phyloP scores from a whole-genome alignment of 192 early-diverging fungal genomes.

The Kappamyces sp. region DNA sequence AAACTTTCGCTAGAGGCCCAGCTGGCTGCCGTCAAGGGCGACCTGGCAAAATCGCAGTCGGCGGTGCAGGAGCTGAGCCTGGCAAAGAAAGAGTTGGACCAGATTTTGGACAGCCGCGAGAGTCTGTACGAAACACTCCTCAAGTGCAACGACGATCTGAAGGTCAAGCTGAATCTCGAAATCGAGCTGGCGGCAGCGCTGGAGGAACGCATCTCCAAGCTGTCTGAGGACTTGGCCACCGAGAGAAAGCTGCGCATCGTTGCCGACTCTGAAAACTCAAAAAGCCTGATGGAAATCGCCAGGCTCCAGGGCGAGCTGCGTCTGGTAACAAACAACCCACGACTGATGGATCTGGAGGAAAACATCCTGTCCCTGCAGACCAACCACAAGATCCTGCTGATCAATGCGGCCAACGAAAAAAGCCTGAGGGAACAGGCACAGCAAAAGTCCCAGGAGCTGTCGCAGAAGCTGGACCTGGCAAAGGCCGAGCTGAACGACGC shows the following conservation, averaged over 20 bases:
- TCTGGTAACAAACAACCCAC: slow-evolving; percentile 5
- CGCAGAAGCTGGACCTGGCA: neutral
- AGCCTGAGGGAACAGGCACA: too few species aligned
- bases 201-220: neutral
- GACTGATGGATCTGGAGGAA: slow-evolving; percentile 1
- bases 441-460: neutral
- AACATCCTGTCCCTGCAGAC: neutral
- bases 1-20: too few species aligned
- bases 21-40: too few species aligned
- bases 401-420: too few species aligned
- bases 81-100: too few species aligned
- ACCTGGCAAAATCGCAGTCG: too few species aligned
- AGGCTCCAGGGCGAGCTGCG: slow-evolving; percentile 1
- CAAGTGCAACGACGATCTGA: slow-evolving; percentile 1
- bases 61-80: too few species aligned
- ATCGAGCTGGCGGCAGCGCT: neutral
- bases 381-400: slow-evolving; percentile 10
- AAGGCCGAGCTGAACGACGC: neutral
- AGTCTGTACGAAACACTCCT: neutral
- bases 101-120: too few species aligned
- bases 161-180: slow-evolving; percentile 8
- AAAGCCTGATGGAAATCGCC: neutral
- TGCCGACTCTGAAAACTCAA: slow-evolving; percentile 12
- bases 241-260: slow-evolving; percentile 5
- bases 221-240: neutral